phyloP scores from a whole-genome alignment of 2,329 filamentous ascomycete species.

The Pseudophaeomoniella oleicola region DNA sequence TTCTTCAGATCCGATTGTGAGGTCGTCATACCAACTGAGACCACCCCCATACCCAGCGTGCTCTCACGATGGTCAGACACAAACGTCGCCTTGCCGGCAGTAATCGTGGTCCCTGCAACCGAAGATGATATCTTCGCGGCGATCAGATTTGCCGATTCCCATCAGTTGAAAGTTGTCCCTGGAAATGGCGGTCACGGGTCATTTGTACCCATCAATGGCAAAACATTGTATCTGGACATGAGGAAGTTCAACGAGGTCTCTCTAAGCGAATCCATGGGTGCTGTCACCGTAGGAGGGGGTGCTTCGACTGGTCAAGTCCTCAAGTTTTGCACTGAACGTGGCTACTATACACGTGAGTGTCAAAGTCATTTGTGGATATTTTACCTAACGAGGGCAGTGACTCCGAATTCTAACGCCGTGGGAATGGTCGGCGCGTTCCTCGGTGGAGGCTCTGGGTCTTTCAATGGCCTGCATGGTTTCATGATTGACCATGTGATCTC shows the following conservation, averaged over 20 bases:
- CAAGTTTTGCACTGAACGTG: constrained; percentile 9
- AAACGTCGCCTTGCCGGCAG: constrained; percentile 11
- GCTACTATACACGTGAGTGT: constrained; percentile 18
- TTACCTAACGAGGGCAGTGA: constrained; percentile 13
- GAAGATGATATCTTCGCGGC: constrained; percentile 16
- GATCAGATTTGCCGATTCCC: constrained; percentile 14
- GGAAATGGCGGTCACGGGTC: constrained; percentile 17
- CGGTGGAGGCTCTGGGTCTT: constrained; percentile 8
- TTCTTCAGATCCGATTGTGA: no score
- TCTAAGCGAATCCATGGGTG: constrained; percentile 12
- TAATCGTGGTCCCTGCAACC: constrained; percentile 14
- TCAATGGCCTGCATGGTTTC: constrained; percentile 18
- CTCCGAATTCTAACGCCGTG: constrained; percentile 9
- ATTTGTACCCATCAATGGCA: constrained; percentile 16
- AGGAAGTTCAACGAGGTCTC: constrained; percentile 15
- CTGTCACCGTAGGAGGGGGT: constrained; percentile 18
- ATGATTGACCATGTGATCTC: constrained; percentile 18
- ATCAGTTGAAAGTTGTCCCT: constrained; percentile 16
- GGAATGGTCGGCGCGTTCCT: constrained; percentile 10
- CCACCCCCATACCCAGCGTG: background rate
- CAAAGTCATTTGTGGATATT: constrained; percentile 10
- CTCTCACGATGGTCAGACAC: constrained; percentile 18
- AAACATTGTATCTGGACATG: constrained; percentile 21
- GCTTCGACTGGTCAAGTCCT: constrained; percentile 14
- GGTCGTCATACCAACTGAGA: background rate